A percentile compares a stretch with the other conserved stretches of the same genome.
These are phyloP conservation scores for Magnaporthiopsis rhizophila DNA, from an alignment of 2,329 filamentous ascomycete species.

Conservation along the genomic window DNA sequence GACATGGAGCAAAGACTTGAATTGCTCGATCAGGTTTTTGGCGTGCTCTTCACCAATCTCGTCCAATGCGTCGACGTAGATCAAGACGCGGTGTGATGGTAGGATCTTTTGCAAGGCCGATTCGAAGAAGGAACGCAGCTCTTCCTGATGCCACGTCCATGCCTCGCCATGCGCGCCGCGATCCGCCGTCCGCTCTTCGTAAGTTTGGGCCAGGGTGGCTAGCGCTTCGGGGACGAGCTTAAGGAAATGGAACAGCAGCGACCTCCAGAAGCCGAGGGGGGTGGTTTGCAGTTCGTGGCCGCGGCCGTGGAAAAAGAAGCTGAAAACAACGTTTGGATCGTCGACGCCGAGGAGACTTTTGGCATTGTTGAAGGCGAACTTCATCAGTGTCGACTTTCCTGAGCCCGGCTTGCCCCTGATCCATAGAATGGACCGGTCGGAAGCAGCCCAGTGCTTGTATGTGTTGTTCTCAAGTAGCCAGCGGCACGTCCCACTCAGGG, in stretches of 20 bases:
- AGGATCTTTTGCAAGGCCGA: slow-evolving; percentile 16
- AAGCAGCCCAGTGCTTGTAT: slow-evolving; percentile 11
- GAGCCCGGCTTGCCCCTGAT: slow-evolving; percentile 30
- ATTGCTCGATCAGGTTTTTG: slow-evolving; percentile 11
- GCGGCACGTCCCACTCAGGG: slow-evolving; percentile 19
- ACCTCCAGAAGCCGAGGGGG: slow-evolving; percentile 24
- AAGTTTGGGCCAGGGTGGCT: slow-evolving; percentile 10
- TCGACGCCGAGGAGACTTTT: too few species aligned
- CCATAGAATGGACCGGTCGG: slow-evolving; percentile 23
- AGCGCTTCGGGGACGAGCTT: slow-evolving; percentile 14
- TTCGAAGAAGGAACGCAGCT: slow-evolving; percentile 16
- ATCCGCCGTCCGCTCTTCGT: not conserved
- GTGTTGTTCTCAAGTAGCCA: slow-evolving; percentile 21
- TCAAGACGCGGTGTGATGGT: slow-evolving; percentile 13
- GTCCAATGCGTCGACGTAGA: slow-evolving; percentile 28
- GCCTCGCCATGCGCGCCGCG: slow-evolving; percentile 11
- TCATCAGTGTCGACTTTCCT: too few species aligned
- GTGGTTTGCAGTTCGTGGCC: slow-evolving; percentile 17
- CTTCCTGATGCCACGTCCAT: slow-evolving; percentile 21
- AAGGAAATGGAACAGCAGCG: slow-evolving; percentile 25
- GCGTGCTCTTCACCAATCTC: slow-evolving; percentile 22
- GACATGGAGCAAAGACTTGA: slow-evolving; percentile 17
- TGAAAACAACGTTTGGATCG: too few species aligned
- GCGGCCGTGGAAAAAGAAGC: too few species aligned
- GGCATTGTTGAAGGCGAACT: too few species aligned